phyloP scores from a whole-genome alignment of 371 early-diverging fungal species.

The Gilbertella persicaria region DNA sequence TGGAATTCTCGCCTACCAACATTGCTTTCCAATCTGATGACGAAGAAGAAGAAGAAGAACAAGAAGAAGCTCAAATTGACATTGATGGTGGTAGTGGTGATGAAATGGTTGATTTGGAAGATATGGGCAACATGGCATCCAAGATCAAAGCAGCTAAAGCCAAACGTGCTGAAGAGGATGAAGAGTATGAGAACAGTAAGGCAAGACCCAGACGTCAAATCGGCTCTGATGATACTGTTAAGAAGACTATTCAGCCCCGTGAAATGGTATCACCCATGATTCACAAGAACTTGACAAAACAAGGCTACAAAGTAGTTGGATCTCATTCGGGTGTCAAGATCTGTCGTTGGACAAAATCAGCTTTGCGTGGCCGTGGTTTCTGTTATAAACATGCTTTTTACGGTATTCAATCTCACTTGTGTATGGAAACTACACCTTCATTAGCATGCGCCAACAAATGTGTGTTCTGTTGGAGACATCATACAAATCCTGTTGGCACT shows the following conservation, averaged over 20 bases:
- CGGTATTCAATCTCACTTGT: constrained; percentile 67
- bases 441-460: constrained; percentile 86
- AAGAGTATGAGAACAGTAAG: constrained; percentile 48
- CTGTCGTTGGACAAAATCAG: constrained; percentile 83
- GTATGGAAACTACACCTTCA: constrained; percentile 74
- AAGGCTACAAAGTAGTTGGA: constrained; percentile 82
- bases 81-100: constrained; percentile 43
- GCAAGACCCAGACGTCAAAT: constrained; percentile 51
- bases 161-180: constrained; percentile 60
- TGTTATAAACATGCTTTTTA: constrained; percentile 83
- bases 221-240: constrained; percentile 19
- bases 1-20: constrained; percentile 46
- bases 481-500: constrained; percentile 80
- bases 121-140: constrained; percentile 68
- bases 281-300: constrained; percentile 73
- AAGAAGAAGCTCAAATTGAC: constrained; percentile 35
- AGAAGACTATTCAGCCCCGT: constrained; percentile 45
- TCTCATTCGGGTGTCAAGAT: constrained; percentile 82
- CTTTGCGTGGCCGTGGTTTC: constrained; percentile 77
- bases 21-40: constrained; percentile 60
- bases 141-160: constrained; percentile 61
- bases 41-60: constrained; percentile 49
- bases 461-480: constrained; percentile 84
- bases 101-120: constrained; percentile 78
- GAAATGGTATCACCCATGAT: constrained; percentile 82